Evolutionary conservation across 768 basidiomycete species (phyloP).

Genomic region (Inosperma sp.): DNA sequence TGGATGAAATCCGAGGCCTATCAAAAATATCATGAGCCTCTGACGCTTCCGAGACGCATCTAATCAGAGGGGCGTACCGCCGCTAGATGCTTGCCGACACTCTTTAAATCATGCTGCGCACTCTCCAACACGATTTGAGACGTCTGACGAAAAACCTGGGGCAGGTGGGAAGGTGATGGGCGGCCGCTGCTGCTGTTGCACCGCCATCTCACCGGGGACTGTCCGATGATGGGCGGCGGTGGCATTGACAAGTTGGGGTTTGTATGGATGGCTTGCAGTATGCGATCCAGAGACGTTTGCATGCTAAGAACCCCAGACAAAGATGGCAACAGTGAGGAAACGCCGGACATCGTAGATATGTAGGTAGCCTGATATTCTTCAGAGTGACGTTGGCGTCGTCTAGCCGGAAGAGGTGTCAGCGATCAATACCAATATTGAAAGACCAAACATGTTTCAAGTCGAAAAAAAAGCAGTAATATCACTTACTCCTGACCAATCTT

Average conservation of each 20-base stretch:
- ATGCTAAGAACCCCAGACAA: too few relatives aligned
- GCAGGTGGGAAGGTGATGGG: too few relatives aligned
- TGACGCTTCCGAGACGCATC: conserved; percentile 1
- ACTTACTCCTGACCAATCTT: conserved; percentile 98
- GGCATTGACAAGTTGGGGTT: too few relatives aligned
- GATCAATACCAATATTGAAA: neutral
- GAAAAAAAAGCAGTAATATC: too few relatives aligned
- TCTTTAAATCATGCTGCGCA: conserved; percentile 52
- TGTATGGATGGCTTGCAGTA: too few relatives aligned
- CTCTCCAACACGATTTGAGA: conserved; percentile 48
- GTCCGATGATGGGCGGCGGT: too few relatives aligned
- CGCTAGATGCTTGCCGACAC: conserved; percentile 49
- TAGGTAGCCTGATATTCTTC: conserved; percentile 59
- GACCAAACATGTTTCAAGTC: conserved; percentile 8
- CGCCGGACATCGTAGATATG: too few relatives aligned
- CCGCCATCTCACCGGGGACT: too few relatives aligned
- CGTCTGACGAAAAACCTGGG: conserved; percentile 37
- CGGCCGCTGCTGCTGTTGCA: too few relatives aligned
- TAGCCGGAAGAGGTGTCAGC: conserved; percentile 13
- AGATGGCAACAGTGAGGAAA: too few relatives aligned
- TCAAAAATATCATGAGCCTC: conserved; percentile 4
- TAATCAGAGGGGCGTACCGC: conserved; percentile 37
- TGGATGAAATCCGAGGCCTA: conserved; percentile 57
- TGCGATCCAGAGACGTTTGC: too few relatives aligned
- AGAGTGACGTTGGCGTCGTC: conserved; percentile 52